Percentiles rank a stretch among this genome's conserved stretches.
Evolutionary conservation across 2,329 filamentous ascomycete species (phyloP).

Genomic region (Hypoxylon sp.): DNA sequence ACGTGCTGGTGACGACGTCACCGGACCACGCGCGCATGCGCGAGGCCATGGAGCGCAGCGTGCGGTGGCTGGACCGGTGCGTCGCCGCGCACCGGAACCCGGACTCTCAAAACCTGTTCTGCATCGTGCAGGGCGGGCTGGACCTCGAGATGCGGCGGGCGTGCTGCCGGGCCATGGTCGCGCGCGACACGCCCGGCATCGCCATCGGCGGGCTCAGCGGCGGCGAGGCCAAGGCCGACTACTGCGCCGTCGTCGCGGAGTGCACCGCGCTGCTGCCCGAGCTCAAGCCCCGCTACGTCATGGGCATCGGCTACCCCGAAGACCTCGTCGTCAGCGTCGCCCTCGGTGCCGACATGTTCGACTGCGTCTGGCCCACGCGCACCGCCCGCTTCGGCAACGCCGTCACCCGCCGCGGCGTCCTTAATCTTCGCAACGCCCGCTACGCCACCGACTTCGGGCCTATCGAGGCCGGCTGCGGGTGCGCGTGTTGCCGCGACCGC

Average conservation of each 20-base stretch:
- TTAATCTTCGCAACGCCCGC: constrained; percentile 81
- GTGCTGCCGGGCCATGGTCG: constrained; percentile 88
- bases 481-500: constrained; percentile 78
- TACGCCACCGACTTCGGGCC: constrained; percentile 84
- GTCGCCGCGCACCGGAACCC: constrained; percentile 88
- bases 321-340: constrained; percentile 93
- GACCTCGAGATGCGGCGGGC: constrained; percentile 85
- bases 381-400: constrained; percentile 97
- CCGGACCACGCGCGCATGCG: constrained; percentile 87
- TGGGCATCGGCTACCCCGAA: constrained; percentile 98
- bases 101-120: constrained; percentile 89
- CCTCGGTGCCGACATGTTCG: constrained; percentile 98
- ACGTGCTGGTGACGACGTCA: constrained; percentile 95
- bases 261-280: constrained; percentile 88
- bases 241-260: constrained; percentile 86
- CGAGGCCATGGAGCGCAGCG: constrained; percentile 92
- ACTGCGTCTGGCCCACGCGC: constrained; percentile 97
- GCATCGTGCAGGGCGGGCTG: constrained; percentile 96
- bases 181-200: constrained; percentile 90
- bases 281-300: constrained; percentile 96
- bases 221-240: constrained; percentile 92
- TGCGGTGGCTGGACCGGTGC: constrained; percentile 96
- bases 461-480: constrained; percentile 83
- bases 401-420: constrained; percentile 79
- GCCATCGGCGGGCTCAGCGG: constrained; percentile 95